Conservation (phyloP, 192 early-diverging fungal genomes). For the Phycomyces nitens region DNA sequence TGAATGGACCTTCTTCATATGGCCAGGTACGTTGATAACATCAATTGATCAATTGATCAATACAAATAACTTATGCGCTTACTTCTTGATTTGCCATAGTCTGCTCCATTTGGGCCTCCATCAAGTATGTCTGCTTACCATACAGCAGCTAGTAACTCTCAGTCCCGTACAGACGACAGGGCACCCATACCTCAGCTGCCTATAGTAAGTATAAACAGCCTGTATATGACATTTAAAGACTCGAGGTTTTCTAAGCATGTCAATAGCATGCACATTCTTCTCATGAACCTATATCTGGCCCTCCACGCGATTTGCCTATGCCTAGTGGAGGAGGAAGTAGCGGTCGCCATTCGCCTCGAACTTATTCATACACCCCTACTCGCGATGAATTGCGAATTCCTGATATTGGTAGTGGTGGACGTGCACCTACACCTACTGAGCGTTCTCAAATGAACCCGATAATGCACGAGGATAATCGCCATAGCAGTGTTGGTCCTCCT, state of each 20-base stretch:
- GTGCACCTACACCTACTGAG: slow-evolving; percentile 32
- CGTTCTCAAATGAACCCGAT: slow-evolving; percentile 42
- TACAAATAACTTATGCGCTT: too few relatives aligned
- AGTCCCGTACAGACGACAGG: slow-evolving; percentile 6
- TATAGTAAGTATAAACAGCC: slow-evolving; percentile 11
- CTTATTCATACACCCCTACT: slow-evolving; percentile 20
- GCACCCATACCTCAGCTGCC: slow-evolving; percentile 13
- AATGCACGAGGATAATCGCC: slow-evolving; percentile 12
- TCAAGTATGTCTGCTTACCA: slow-evolving; percentile 32
- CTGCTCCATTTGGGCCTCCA: slow-evolving; percentile 30
- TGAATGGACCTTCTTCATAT: slow-evolving; percentile 24
- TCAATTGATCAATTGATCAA: too few relatives aligned
- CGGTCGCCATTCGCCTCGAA: slow-evolving; percentile 27
- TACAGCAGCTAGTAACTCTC: slow-evolving; percentile 4
- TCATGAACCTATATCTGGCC: slow-evolving; percentile 34
- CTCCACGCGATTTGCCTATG: slow-evolving; percentile 7
- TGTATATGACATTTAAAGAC: too few relatives aligned
- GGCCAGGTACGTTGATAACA: slow-evolving; percentile 8
- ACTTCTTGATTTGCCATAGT: slow-evolving; percentile 7
- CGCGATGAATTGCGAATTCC: slow-evolving; percentile 37
- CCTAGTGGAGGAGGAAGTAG: not conserved
- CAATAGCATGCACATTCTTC: slow-evolving; percentile 11
- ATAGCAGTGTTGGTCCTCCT: not conserved
- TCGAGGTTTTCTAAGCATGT: not conserved
- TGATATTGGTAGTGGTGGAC: slow-evolving; percentile 31